Conservation (phyloP, 2,329 filamentous ascomycete species). For the Corynespora cassiicola region DNA sequence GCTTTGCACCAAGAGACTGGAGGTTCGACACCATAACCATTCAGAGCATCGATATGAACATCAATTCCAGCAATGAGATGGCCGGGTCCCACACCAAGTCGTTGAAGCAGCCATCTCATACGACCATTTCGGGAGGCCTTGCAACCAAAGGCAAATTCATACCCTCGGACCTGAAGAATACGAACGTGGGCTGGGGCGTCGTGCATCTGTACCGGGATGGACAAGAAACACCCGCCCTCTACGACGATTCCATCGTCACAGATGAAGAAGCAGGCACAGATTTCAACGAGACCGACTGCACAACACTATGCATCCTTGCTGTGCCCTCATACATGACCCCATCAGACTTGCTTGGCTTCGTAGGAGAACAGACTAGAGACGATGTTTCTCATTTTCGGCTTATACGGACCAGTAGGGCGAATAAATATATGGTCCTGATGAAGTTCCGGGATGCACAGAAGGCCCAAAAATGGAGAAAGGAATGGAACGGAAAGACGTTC, state of each 20-base stretch:
- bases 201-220: slow-evolving; percentile 92
- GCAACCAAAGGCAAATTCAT: slow-evolving; percentile 84
- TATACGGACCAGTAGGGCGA: slow-evolving; percentile 86
- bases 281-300: slow-evolving; percentile 71
- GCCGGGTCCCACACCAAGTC: slow-evolving; percentile 39
- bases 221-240: slow-evolving; percentile 71
- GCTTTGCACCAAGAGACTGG: slow-evolving; percentile 67
- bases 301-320: slow-evolving; percentile 89
- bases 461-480: slow-evolving; percentile 79
- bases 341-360: slow-evolving; percentile 87
- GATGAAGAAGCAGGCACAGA: slow-evolving; percentile 36
- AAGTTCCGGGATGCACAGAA: slow-evolving; percentile 81
- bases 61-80: slow-evolving; percentile 37
- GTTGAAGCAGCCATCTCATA: slow-evolving; percentile 53
- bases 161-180: slow-evolving; percentile 72
- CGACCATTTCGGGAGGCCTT: slow-evolving; percentile 58
- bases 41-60: slow-evolving; percentile 78
- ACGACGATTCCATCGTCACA: too few relatives aligned
- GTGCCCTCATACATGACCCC: slow-evolving; percentile 94
- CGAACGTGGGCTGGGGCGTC: slow-evolving; percentile 87
- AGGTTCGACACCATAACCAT: slow-evolving; percentile 80
- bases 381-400: slow-evolving; percentile 93
- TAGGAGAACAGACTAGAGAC: slow-evolving; percentile 85
- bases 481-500: slow-evolving; percentile 93
- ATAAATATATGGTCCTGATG: slow-evolving; percentile 93